Base-by-base conservation (phyloP, 1,284 basidiomycete species). In the Quambalaria eucalypti region DNA sequence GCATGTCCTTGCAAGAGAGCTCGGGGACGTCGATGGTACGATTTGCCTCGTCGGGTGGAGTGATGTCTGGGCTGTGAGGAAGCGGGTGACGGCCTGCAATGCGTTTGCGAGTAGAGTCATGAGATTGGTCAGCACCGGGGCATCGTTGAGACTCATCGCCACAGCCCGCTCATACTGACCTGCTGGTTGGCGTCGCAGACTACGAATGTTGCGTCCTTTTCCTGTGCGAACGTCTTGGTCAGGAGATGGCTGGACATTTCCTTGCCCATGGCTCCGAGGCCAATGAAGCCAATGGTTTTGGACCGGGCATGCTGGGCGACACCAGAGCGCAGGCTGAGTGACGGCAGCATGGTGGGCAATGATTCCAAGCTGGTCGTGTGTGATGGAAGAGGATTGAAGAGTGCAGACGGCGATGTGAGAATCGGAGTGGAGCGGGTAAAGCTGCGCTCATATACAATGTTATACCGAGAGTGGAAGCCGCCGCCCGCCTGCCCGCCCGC, bases 1-100 rank as follows among this genome's bases (percentile, higher is more conserved):
- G 14, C 87, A 85, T 3, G 64, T 54, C n/a, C 63, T 64, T 0
- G 77, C 76, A 26, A 79, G 77, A 12, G 26, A n/a, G 46, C 26
- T 16, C 8, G 25, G 46, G 10, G 14, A n/a, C 8, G 46, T 16
- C 9, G 25, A 12, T 4, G 25, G 28, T 8, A 38, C 78, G 66
- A 67, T 5, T 62, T 67, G 16, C 71, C 71, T 14, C 70, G 64
- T 3, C 75, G 46, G 31, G 76, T 65, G 50, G 2, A 71, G 54
- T 36, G 56, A 65, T 3, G 66, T 60, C 38, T 64, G 56, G 49
- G 62, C 57, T 4, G 64, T 68, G 19, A 72, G 54, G 52, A 72
- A 72, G 19, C 69, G 59, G 8, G 69, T 70, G 50, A 70, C 61
- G 39, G 57, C 25, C 42, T 39, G 36, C 10, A 39, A 21, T n/a